A percentile compares a stretch with the other conserved stretches of the same genome.
These are phyloP conservation scores for Podaxis mareebaensis DNA, from an alignment of 768 basidiomycete species.

Conservation along the genomic window DNA sequence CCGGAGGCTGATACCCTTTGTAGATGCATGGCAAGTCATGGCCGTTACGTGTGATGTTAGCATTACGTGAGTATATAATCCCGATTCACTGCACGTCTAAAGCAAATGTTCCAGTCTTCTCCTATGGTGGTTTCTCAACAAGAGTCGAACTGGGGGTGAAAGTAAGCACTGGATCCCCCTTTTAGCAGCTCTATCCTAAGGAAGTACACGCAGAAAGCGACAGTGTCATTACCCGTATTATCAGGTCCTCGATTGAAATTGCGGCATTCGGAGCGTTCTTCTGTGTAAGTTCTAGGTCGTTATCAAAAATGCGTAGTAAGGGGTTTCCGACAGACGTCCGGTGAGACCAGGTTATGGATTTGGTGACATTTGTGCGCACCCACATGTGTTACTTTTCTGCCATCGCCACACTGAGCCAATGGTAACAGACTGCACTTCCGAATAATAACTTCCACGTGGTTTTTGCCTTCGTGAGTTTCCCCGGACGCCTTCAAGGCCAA, in stretches of 20 bases:
- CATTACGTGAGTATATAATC: slow-evolving; percentile 26
- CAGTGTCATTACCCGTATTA: slow-evolving; percentile 29
- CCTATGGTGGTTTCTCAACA: slow-evolving; percentile 26
- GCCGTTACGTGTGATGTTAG: slow-evolving; percentile 28
- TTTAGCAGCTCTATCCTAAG: background rate
- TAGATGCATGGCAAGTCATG: slow-evolving; percentile 30
- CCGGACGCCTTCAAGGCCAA: background rate
- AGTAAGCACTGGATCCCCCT: slow-evolving; percentile 18
- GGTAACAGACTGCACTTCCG: slow-evolving; percentile 22
- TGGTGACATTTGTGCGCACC: slow-evolving; percentile 26
- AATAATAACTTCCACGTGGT: slow-evolving; percentile 31
- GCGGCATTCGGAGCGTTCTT: slow-evolving; percentile 31
- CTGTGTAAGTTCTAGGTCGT: slow-evolving; percentile 25
- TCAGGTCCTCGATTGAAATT: slow-evolving; percentile 30
- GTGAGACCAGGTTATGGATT: slow-evolving; percentile 28
- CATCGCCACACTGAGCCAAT: background rate
- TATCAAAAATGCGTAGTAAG: background rate
- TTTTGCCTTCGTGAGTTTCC: slow-evolving; percentile 30
- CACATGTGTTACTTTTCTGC: background rate
- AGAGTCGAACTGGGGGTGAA: slow-evolving; percentile 27
- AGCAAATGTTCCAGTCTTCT: slow-evolving; percentile 18
- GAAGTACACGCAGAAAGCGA: slow-evolving; percentile 24
- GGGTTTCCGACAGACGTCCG: background rate
- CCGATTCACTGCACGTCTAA: background rate
- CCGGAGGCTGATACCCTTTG: slow-evolving; percentile 26